Percentiles rank a stretch among this genome's conserved stretches.
These are phyloP conservation scores for Populus hybrid DNA, from an alignment of 441 rosid species.

Conservation along the genomic window DNA sequence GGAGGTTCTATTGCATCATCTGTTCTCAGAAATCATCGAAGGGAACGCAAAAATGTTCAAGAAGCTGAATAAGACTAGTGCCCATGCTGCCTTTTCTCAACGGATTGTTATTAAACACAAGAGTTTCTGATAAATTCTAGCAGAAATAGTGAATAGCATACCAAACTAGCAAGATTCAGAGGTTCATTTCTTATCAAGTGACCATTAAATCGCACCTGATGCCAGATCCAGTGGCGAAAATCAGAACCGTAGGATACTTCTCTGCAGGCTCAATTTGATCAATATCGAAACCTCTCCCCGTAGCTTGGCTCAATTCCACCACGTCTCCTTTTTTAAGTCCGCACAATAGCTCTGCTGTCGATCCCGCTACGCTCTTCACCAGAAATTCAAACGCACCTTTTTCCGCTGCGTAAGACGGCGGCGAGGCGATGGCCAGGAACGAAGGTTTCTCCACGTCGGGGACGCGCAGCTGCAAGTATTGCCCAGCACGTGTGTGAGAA, in stretches of 20 bases:
- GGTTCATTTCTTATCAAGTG: no score
- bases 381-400: slow-evolving; percentile 75
- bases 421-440: slow-evolving; percentile 86
- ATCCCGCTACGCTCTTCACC: slow-evolving; percentile 80
- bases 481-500: slow-evolving; percentile 71
- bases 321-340: slow-evolving; percentile 74
- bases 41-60: not conserved
- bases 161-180: not conserved
- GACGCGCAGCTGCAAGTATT: slow-evolving; percentile 87
- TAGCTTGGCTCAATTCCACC: slow-evolving; percentile 73
- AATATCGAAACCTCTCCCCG: slow-evolving; percentile 74
- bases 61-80: not conserved
- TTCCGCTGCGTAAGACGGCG: slow-evolving; percentile 56
- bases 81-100: not conserved
- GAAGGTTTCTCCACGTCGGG: slow-evolving; percentile 70
- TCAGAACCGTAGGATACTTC: slow-evolving; percentile 62
- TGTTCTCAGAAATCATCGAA: no score
- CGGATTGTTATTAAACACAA: not conserved
- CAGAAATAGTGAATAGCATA: not conserved
- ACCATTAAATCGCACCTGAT: slow-evolving; percentile 50
- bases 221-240: slow-evolving; percentile 96
- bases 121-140: not conserved
- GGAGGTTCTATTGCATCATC: not conserved
- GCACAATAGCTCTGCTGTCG: slow-evolving; percentile 85
- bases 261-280: slow-evolving; percentile 71